Evolutionary conservation across 2,329 filamentous ascomycete species (phyloP), one percentile per base, ranked within the genome.

Genomic region (Ilyonectria destructans): DNA sequence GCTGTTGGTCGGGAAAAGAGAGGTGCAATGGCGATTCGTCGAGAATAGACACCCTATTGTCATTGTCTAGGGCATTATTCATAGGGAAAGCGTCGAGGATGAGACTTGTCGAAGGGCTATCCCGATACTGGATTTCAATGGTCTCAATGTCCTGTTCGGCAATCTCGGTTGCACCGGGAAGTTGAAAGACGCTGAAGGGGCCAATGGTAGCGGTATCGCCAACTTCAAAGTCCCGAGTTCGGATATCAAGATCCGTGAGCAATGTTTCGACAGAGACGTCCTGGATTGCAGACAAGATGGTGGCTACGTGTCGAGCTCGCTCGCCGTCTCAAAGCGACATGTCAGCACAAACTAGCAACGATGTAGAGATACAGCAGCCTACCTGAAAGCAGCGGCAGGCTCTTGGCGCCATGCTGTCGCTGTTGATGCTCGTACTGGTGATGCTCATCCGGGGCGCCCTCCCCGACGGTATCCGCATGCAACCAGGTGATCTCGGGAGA

Each of bases 401-500:
- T 56, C 19, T 57, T 64, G 13, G 61, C 61, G 4, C 61, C 61
- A 46, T 64, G 61, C 35, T 64, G 61, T 9, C 61, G 46, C 23
- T 58, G 46, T 21, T 64, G 61, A 35, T 52, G 51, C 61, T 64
- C 61, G n/a, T 64, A 51, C 21, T 52, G 61, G 29, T 26, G 61
- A 43, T 52, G 51, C 10, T 58, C 26, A 10, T 37, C 61, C 1
- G 58, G 59, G 9, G 40, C 7, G 9, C 59, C 61, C 15, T 54
- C 55, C n/a, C 55, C 61, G 26, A 64, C 46, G 23, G 40, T 58
- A 58, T 64, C 61, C 46, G 55, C 35, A 35, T 43, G 26, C 35
- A 64, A 26, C 61, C 55, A 64, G n/a, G 61, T 58, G 46, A 64
- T 64, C 26, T 64, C 55, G 13, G 61, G 21, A 15, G 45, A 58